Conservation (phyloP, 1,284 basidiomycete species). For the Schizophyllum amplum region DNA sequence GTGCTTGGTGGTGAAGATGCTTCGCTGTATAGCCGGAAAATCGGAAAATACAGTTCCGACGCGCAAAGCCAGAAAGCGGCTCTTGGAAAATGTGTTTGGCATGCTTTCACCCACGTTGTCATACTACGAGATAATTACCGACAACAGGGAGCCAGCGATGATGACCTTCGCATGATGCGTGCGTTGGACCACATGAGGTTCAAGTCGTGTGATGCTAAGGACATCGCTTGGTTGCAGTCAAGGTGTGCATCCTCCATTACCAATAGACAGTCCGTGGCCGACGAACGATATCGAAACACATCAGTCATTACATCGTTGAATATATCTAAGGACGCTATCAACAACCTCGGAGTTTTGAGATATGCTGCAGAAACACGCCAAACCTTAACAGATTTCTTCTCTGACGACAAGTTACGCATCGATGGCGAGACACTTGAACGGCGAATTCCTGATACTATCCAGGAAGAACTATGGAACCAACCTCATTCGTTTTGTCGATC, state of each 20-base stretch:
- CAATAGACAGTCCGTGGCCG: slow-evolving; percentile 13
- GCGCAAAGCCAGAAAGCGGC: slow-evolving; percentile 12
- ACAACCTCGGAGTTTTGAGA: slow-evolving; percentile 16
- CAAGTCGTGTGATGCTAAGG: slow-evolving; percentile 23
- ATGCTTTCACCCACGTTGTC: slow-evolving; percentile 26
- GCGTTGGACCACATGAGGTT: slow-evolving; percentile 27
- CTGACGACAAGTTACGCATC: slow-evolving; percentile 13
- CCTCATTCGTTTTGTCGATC: too few species aligned
- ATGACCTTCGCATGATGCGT: slow-evolving; percentile 20
- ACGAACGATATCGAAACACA: slow-evolving; percentile 19
- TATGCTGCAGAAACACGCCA: slow-evolving; percentile 24
- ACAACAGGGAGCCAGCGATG: slow-evolving; percentile 16
- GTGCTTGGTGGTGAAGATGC: slow-evolving; percentile 6
- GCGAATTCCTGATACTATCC: not conserved
- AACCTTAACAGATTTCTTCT: slow-evolving; percentile 15
- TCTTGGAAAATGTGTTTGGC: slow-evolving; percentile 27
- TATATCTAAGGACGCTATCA: slow-evolving; percentile 24
- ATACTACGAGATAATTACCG: slow-evolving; percentile 30
- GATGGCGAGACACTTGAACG: not conserved
- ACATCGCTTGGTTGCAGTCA: slow-evolving; percentile 25
- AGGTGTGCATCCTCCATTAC: too few species aligned
- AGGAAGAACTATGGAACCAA: not conserved
- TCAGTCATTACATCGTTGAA: slow-evolving; percentile 27
- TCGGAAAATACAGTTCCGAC: slow-evolving; percentile 6
- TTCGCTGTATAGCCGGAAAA: slow-evolving; percentile 14